phyloP scores from a whole-genome alignment of 2,329 filamentous ascomycete species.

The Biscogniauxia mediterranea region DNA sequence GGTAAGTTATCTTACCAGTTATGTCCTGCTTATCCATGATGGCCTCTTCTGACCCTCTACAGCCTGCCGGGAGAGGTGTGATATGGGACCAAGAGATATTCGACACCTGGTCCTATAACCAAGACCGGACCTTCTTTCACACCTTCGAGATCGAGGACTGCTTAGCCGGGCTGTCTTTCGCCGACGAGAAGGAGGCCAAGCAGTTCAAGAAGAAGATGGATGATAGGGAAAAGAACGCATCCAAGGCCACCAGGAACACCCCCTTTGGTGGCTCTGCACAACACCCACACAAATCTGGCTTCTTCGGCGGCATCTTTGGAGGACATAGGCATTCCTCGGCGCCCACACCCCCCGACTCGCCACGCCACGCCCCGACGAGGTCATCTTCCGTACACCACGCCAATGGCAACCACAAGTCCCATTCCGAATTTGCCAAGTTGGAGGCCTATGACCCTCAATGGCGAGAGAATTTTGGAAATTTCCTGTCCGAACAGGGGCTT shows the following conservation, averaged over 20 bases:
- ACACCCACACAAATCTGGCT: slow-evolving; percentile 43
- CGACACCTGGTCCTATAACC: slow-evolving; percentile 91
- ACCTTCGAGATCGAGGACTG: slow-evolving; percentile 95
- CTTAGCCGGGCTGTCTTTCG: slow-evolving; percentile 84
- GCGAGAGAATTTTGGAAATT: slow-evolving; percentile 65
- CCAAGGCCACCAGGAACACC: slow-evolving; percentile 77
- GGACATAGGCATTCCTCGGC: slow-evolving; percentile 59
- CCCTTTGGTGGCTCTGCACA: slow-evolving; percentile 62
- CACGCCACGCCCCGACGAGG: slow-evolving; percentile 40
- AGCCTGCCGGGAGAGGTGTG: slow-evolving; percentile 78
- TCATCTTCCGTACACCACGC: slow-evolving; percentile 42
- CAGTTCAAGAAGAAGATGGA: slow-evolving; percentile 98
- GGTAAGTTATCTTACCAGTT: slow-evolving; percentile 51
- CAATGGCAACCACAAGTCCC: slow-evolving; percentile 41
- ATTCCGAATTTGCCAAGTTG: slow-evolving; percentile 59
- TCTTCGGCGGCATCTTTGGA: slow-evolving; percentile 62
- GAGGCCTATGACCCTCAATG: slow-evolving; percentile 64
- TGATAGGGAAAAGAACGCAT: slow-evolving; percentile 92
- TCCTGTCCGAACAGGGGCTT: slow-evolving; percentile 60
- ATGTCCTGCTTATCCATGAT: not conserved
- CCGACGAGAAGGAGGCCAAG: slow-evolving; percentile 96
- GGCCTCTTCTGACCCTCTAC: slow-evolving; percentile 13
- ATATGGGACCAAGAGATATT: slow-evolving; percentile 99
- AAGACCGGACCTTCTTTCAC: slow-evolving; percentile 96
- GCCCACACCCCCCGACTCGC: slow-evolving; percentile 57